A percentile compares a stretch with the other conserved stretches of the same genome.
phyloP scores from a whole-genome alignment of 2,329 filamentous ascomycete genomes.

The Spiromastix sp. region DNA sequence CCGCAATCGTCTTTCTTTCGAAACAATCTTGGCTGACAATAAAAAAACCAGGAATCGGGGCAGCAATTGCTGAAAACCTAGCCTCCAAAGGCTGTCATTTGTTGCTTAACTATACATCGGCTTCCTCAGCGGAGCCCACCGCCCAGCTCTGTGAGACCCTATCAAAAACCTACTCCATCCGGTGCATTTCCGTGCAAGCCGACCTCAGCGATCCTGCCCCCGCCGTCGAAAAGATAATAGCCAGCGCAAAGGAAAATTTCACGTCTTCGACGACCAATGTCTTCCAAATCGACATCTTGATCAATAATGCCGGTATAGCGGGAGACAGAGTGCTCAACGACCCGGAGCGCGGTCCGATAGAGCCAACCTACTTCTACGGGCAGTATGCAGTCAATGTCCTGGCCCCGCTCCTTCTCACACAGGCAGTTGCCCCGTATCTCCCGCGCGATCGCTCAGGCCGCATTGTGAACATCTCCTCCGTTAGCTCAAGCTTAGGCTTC shows the following conservation, averaged over 20 bases:
- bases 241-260: slow-evolving; percentile 50
- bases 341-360: slow-evolving; percentile 49
- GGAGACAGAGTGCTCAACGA: slow-evolving; percentile 49
- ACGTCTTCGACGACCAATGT: slow-evolving; percentile 25
- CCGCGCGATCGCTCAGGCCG: slow-evolving; percentile 57
- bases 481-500: slow-evolving; percentile 49
- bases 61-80: slow-evolving; percentile 58
- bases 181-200: slow-evolving; percentile 55
- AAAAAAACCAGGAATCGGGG: slow-evolving; percentile 57
- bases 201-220: slow-evolving; percentile 57
- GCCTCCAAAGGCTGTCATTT: slow-evolving; percentile 60
- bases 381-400: slow-evolving; percentile 75
- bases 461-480: slow-evolving; percentile 52
- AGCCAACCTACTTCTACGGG: slow-evolving; percentile 54
- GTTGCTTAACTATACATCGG: slow-evolving; percentile 61
- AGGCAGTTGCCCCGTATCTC: slow-evolving; percentile 61
- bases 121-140: slow-evolving; percentile 45
- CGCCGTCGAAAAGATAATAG: slow-evolving; percentile 47
- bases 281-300: slow-evolving; percentile 67
- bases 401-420: slow-evolving; percentile 66
- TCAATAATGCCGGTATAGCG: slow-evolving; percentile 74
- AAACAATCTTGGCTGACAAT: slow-evolving; percentile 1
- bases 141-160: slow-evolving; percentile 48
- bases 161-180: slow-evolving; percentile 46
- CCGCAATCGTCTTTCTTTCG: background rate